Percentiles rank a stretch among this genome's conserved stretches.
phyloP scores from a whole-genome alignment of 2,329 filamentous ascomycete species.

The Elsinoe necatrix region DNA sequence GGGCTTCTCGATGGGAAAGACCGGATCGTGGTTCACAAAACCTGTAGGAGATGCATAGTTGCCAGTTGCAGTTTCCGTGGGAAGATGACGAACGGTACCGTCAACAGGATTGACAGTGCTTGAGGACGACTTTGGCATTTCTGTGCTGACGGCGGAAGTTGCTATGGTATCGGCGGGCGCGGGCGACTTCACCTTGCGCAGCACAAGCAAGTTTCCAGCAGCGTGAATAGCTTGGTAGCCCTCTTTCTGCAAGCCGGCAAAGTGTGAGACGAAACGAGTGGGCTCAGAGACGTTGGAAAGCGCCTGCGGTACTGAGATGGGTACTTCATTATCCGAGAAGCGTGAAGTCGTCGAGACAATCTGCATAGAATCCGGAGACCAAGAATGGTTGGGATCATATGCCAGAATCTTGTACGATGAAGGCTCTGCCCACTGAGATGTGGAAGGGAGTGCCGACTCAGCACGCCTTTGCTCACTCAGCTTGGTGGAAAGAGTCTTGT shows the following conservation, averaged over 20 bases:
- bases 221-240: conserved; percentile 62
- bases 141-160: conserved; percentile 12
- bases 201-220: conserved; percentile 54
- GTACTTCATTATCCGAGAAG: conserved; percentile 44
- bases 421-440: conserved; percentile 27
- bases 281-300: conserved; percentile 54
- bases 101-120: conserved; percentile 49
- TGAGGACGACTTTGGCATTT: conserved; percentile 4
- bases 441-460: background rate
- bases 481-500: background rate
- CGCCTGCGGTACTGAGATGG: conserved; percentile 52
- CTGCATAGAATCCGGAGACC: conserved; percentile 42
- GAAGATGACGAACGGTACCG: conserved; percentile 26
- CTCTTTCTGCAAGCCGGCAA: conserved; percentile 49
- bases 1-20: conserved; percentile 19
- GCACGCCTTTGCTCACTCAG: background rate
- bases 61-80: conserved; percentile 35
- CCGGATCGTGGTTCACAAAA: conserved; percentile 52
- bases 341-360: conserved; percentile 49
- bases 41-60: conserved; percentile 58
- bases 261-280: conserved; percentile 56
- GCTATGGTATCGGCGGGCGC: conserved; percentile 13
- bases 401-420: conserved; percentile 57
- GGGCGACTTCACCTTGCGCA: conserved; percentile 48
- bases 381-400: conserved; percentile 48